phyloP scores from a whole-genome alignment of 2,329 filamentous ascomycete genomes.

The Plenodomus lindquistii region DNA sequence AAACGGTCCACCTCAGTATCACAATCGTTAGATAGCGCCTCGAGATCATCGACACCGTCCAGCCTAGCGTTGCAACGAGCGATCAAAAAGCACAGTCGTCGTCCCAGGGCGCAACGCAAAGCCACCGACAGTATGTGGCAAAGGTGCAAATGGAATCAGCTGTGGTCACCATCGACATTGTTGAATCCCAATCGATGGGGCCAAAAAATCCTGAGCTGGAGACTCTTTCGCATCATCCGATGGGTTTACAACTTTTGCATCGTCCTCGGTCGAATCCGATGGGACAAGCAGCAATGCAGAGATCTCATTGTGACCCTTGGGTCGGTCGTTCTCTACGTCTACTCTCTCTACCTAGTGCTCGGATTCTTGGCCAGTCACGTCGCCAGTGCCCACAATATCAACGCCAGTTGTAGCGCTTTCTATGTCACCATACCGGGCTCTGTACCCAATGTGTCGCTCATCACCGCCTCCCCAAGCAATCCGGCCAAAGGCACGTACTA shows the following conservation, averaged over 20 bases:
- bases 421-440: slow-evolving; percentile 40
- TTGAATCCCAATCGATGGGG: neutral
- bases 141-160: neutral
- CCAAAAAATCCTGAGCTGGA: slow-evolving; percentile 12
- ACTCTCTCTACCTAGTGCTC: slow-evolving; percentile 21
- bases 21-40: neutral
- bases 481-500: slow-evolving; percentile 37
- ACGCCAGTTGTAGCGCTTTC: slow-evolving; percentile 34
- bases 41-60: neutral
- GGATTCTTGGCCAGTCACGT: slow-evolving; percentile 26
- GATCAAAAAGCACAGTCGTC: neutral
- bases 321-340: slow-evolving; percentile 12
- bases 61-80: neutral
- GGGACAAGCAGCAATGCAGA: slow-evolving; percentile 6
- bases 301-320: slow-evolving; percentile 20
- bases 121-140: too few relatives aligned
- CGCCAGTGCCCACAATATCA: slow-evolving; percentile 29
- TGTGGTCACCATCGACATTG: neutral
- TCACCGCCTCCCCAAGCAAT: slow-evolving; percentile 26
- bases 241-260: slow-evolving; percentile 13
- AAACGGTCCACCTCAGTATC: neutral
- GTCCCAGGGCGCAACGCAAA: neutral
- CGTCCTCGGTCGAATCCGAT: slow-evolving; percentile 12
- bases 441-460: slow-evolving; percentile 39
- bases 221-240: slow-evolving; percentile 24